Conservation (phyloP, 768 basidiomycete species). For the Phylloporus arenicola region DNA sequence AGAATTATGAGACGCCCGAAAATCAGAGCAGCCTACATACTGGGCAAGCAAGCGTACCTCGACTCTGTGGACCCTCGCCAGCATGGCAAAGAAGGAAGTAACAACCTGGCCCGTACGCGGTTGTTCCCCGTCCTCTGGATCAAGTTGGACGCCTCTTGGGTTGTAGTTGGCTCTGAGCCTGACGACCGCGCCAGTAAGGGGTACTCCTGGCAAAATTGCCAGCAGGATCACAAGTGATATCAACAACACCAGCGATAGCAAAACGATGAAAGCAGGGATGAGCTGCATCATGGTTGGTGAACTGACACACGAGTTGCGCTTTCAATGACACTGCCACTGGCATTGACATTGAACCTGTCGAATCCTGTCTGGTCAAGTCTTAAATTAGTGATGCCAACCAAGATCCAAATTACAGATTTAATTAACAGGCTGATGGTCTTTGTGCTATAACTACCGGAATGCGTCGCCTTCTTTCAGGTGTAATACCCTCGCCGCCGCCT, state of each 20-base stretch:
- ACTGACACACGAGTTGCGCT: background rate
- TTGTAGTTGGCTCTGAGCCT: constrained; percentile 82
- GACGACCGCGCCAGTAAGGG: constrained; percentile 63
- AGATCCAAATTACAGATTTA: no score
- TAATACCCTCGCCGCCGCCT: no score
- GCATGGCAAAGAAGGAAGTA: constrained; percentile 72
- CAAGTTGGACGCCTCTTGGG: constrained; percentile 76
- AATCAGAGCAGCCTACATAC: background rate
- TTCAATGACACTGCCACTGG: no score
- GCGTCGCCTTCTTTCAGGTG: no score
- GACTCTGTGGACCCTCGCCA: constrained; percentile 60
- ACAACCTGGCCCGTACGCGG: constrained; percentile 76
- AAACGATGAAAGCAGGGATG: background rate
- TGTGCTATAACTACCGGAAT: no score
- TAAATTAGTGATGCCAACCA: no score
- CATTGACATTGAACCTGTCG: no score
- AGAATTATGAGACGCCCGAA: background rate
- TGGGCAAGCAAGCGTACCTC: constrained; percentile 48
- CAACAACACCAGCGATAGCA: constrained; percentile 34
- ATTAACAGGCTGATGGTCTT: no score
- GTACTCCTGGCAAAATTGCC: constrained; percentile 43
- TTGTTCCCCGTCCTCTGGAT: constrained; percentile 68
- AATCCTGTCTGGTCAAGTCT: no score
- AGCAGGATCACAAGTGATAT: constrained; percentile 48
- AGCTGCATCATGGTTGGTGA: background rate